Base-by-base conservation (phyloP, 2,329 filamentous ascomycete genomes). In the Pezicula radicicola region DNA sequence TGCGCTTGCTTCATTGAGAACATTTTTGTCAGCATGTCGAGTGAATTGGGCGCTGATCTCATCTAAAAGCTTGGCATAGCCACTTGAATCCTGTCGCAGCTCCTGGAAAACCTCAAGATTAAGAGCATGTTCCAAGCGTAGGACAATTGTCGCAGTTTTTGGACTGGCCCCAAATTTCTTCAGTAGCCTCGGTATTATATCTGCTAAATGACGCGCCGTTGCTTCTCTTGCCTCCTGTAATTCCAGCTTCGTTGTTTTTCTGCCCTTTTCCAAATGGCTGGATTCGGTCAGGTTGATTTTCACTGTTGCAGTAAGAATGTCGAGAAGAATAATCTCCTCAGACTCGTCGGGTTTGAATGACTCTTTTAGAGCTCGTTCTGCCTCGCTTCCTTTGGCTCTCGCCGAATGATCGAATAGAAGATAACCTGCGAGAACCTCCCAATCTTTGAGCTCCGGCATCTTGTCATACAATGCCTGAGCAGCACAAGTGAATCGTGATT, bases 41-140 rank as follows among this genome's bases (percentile, higher is more conserved):
- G 88, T 85, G 72, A 99, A 97, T 63, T 99, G 94, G 52, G 90
- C 91, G 68, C 89, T 91, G 61, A 97, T 91, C 63, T 97, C 92
- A 60, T 96, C 91, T 1, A 99, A 76, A 28, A 97, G 74, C 19
- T 87, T 84, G 6, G 86, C 83, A 65, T 95, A 96, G 2, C 85
- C 87, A 2, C 87, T 85, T 1, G 90, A 84, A 59, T 95, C 91
- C 66, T 96, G 91, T 48, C 92, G 87, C 36, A 97, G 75, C 63
- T 96, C 89, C 65, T 92, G 87, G 65, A 97, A 95, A 19, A 92
- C 82, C 39, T 93, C 88, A 1, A 97, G 79, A 59, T 96, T 89
- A 19, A 99, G 83, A 37, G 89, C 83, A 64, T 93, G 90, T 66
- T 95, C 90, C 41, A 99, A 75, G 30, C 91, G 84, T 21, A 99